A percentile compares a stretch with the other conserved stretches of the same genome.
Evolutionary conservation across 164 flowering plant species (phyloP).

Genomic region (Aristolochia californica): DNA sequence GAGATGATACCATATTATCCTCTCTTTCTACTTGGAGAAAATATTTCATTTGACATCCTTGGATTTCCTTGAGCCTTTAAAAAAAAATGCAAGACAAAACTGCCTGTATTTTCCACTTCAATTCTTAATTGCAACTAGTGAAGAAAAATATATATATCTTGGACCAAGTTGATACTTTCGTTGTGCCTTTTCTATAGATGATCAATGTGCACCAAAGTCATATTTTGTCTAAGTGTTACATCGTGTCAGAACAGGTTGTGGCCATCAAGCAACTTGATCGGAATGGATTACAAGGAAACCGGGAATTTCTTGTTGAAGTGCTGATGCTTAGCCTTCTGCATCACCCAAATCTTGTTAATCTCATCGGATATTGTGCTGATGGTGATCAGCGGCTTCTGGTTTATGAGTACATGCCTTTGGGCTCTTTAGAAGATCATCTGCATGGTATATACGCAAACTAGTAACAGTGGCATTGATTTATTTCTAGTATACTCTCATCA

Average conservation of each 20-base stretch:
- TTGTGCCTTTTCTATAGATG: too few relatives aligned
- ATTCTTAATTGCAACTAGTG: too few relatives aligned
- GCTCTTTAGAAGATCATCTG: slow-evolving; percentile 71
- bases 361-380: slow-evolving; percentile 74
- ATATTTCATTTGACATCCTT: too few relatives aligned
- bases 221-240: background rate
- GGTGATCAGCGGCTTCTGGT: slow-evolving; percentile 74
- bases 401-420: slow-evolving; percentile 84
- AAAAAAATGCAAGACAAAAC: too few relatives aligned
- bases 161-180: too few relatives aligned
- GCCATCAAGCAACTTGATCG: slow-evolving; percentile 86
- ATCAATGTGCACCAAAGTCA: background rate
- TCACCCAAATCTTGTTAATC: slow-evolving; percentile 72
- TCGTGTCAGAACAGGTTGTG: slow-evolving; percentile 41
- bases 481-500: too few relatives aligned
- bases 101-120: too few relatives aligned
- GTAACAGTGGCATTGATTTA: too few relatives aligned
- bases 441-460: slow-evolving; percentile 36
- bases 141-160: too few relatives aligned
- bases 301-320: slow-evolving; percentile 75
- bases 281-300: slow-evolving; percentile 59
- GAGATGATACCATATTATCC: too few relatives aligned
- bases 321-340: slow-evolving; percentile 55
- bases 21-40: too few relatives aligned
- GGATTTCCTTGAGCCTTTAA: too few relatives aligned